phyloP scores from a whole-genome alignment of 2,329 filamentous ascomycete genomes.

The Colletotrichum sp. region DNA sequence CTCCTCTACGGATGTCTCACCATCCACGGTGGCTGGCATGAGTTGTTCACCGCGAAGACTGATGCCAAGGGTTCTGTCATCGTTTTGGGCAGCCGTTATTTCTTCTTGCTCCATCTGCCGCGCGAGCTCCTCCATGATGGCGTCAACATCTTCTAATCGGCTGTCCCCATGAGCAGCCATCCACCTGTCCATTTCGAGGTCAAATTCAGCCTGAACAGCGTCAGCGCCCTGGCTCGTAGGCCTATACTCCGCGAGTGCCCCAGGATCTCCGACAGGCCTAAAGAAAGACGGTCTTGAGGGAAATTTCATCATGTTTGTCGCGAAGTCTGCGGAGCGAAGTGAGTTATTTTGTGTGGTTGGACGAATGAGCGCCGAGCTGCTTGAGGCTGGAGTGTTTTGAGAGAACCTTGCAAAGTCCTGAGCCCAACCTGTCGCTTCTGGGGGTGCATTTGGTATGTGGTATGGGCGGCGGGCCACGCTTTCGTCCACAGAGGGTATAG shows the following conservation, averaged over 20 bases:
- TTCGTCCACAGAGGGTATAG: background rate
- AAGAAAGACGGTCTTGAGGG: background rate
- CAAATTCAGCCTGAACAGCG: constrained; percentile 38
- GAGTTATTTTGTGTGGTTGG: background rate
- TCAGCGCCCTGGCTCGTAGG: background rate
- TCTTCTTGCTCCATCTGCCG: constrained; percentile 36
- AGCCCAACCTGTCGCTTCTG: background rate
- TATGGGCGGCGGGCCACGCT: background rate
- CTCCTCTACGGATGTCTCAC: background rate
- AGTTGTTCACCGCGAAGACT: background rate
- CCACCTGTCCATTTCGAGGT: constrained; percentile 46
- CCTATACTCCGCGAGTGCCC: background rate
- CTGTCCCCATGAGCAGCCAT: constrained; percentile 38
- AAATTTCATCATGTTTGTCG: background rate
- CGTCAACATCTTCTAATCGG: constrained; percentile 43
- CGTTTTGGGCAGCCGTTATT: background rate
- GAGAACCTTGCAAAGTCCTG: constrained; percentile 10
- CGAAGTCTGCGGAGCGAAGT: background rate
- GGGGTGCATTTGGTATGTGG: background rate
- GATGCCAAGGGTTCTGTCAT: background rate
- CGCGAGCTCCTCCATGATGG: constrained; percentile 48
- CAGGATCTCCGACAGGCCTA: background rate
- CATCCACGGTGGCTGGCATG: background rate
- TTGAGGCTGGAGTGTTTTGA: background rate
- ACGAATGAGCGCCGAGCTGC: background rate